A percentile compares a stretch with the other conserved stretches of the same genome.
phyloP scores from a whole-genome alignment of 2,329 filamentous ascomycete genomes.

The Penicillium hordei region DNA sequence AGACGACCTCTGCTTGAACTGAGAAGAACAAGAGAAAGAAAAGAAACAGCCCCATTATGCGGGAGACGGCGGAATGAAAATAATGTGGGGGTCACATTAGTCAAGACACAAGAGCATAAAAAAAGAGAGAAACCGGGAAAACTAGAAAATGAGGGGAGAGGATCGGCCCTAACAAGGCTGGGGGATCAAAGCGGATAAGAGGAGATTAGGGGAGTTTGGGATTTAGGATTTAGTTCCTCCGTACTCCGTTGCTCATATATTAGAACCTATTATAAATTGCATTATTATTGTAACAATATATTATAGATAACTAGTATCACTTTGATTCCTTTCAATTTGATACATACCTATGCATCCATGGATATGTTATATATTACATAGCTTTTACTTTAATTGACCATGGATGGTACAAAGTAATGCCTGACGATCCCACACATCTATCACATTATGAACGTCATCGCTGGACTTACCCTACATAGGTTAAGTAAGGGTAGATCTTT shows the following conservation, averaged over 20 bases:
- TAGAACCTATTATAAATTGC: not conserved
- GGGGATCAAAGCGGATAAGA: constrained; percentile 23
- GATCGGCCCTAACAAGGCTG: constrained; percentile 15
- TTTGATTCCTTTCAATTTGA: too few relatives aligned
- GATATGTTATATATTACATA: too few relatives aligned
- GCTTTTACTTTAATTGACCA: too few relatives aligned
- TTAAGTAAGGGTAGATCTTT: not conserved
- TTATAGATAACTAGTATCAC: too few relatives aligned
- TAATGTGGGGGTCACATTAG: constrained; percentile 20
- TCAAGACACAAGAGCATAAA: constrained; percentile 16
- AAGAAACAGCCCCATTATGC: constrained; percentile 16
- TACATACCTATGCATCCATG: too few relatives aligned
- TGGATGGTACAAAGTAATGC: too few relatives aligned
- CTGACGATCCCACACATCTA: not conserved
- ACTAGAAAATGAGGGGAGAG: constrained; percentile 26
- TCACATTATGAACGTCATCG: not conserved
- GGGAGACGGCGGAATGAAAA: constrained; percentile 12
- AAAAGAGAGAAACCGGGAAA: constrained; percentile 21
- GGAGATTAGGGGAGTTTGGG: not conserved
- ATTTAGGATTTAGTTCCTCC: too few relatives aligned
- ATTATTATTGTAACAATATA: not conserved
- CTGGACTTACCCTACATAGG: not conserved
- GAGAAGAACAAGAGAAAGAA: constrained; percentile 14
- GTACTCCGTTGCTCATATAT: too few relatives aligned
- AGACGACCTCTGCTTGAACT: constrained; percentile 22